Percentiles rank a stretch among this genome's conserved stretches.
These are phyloP conservation scores for Kodamaea jinghongensis DNA, from an alignment of 805 yeast genomes.

Conservation along the genomic window DNA sequence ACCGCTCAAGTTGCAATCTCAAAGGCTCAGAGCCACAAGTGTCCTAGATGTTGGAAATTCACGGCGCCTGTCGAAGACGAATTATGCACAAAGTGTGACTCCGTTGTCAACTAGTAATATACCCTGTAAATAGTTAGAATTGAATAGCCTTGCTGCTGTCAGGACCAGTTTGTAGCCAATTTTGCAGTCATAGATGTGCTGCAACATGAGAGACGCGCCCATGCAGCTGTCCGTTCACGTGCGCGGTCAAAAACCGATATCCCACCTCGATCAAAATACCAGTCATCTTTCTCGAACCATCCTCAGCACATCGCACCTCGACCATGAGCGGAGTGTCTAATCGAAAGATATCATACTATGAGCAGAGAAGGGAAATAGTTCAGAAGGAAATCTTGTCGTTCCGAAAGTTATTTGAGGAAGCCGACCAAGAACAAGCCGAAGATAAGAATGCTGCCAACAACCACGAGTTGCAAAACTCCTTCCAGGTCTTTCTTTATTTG, in stretches of 20 bases:
- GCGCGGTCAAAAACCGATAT: too few relatives aligned
- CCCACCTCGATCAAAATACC: too few relatives aligned
- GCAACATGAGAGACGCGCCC: too few relatives aligned
- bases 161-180: too few relatives aligned
- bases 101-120: slow-evolving; percentile 30
- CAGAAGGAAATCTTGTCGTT: slow-evolving; percentile 14
- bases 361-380: slow-evolving; percentile 15
- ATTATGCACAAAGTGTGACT: slow-evolving; percentile 66
- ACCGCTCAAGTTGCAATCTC: slow-evolving; percentile 36
- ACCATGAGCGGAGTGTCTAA: slow-evolving; percentile 13
- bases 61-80: slow-evolving; percentile 48
- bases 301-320: too few relatives aligned
- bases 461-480: slow-evolving; percentile 12
- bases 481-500: slow-evolving; percentile 20
- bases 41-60: slow-evolving; percentile 95
- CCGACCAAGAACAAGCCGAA: neutral
- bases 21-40: slow-evolving; percentile 53
- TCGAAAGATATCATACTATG: slow-evolving; percentile 19
- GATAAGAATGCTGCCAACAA: neutral
- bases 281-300: too few relatives aligned
- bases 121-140: slow-evolving; percentile 17
- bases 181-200: too few relatives aligned
- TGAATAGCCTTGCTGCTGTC: too few relatives aligned
- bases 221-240: too few relatives aligned
- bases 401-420: slow-evolving; percentile 8